These are phyloP conservation scores for Ilex paraguariensis DNA, from an alignment of 305 asterid species.

Conservation along the genomic window DNA sequence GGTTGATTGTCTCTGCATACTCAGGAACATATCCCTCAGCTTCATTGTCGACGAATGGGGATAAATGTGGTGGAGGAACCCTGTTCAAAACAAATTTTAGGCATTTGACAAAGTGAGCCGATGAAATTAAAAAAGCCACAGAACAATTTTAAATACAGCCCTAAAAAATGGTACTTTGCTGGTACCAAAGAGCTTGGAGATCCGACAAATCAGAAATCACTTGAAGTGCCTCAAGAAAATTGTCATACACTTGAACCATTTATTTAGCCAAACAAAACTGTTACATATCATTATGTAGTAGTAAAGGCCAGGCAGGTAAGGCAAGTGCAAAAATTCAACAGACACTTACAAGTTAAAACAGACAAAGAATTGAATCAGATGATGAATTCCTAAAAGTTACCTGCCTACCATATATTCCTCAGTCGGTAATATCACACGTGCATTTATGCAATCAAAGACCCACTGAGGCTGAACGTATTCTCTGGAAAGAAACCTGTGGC, in stretches of 20 bases:
- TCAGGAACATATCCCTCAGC: slow-evolving; percentile 95
- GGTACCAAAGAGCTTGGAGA: too few relatives aligned
- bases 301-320: not conserved
- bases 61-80: slow-evolving; percentile 95
- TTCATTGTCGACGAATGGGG: slow-evolving; percentile 96
- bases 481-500: slow-evolving; percentile 71
- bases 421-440: slow-evolving; percentile 74
- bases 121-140: too few relatives aligned
- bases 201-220: too few relatives aligned
- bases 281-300: too few relatives aligned
- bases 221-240: too few relatives aligned
- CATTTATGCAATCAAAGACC: slow-evolving; percentile 87
- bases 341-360: not conserved
- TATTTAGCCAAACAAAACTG: too few relatives aligned
- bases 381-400: slow-evolving; percentile 28
- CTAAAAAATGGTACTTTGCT: too few relatives aligned
- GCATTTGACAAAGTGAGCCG: too few relatives aligned
- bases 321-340: not conserved
- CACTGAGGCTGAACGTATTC: slow-evolving; percentile 97
- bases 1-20: slow-evolving; percentile 84
- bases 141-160: too few relatives aligned
- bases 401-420: slow-evolving; percentile 75
- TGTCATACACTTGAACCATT: too few relatives aligned
- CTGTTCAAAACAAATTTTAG: slow-evolving; percentile 28
- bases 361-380: not conserved